These are phyloP conservation scores for Naegleria lovaniensis DNA, from an alignment of 208 protist species.

Conservation along the genomic window DNA sequence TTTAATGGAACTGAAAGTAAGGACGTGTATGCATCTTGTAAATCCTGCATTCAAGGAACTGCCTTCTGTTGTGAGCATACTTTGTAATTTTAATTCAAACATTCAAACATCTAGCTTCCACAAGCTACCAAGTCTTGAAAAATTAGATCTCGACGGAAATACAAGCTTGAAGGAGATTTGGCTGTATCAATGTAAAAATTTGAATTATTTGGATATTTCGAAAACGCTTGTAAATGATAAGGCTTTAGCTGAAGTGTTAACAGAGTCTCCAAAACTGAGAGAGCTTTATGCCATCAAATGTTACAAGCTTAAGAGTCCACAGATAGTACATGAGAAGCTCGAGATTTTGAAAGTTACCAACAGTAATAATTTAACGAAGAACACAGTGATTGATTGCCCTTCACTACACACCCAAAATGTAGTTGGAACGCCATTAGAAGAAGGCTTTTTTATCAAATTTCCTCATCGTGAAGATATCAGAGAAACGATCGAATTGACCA, in stretches of 20 bases:
- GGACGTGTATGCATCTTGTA: neutral
- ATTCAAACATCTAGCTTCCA: neutral
- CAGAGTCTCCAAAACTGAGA: neutral
- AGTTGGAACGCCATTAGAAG: neutral
- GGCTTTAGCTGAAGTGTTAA: neutral
- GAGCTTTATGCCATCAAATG: neutral
- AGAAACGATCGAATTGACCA: neutral
- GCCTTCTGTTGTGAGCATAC: neutral
- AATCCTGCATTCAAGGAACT: neutral
- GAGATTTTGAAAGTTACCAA: neutral
- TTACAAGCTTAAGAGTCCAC: neutral
- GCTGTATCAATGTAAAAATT: neutral
- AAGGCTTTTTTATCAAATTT: neutral
- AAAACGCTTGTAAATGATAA: neutral
- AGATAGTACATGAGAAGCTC: neutral
- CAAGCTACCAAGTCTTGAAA: neutral
- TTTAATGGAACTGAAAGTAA: neutral
- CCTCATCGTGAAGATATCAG: neutral
- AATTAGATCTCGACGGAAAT: neutral
- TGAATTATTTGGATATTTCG: neutral
- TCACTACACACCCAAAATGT: neutral
- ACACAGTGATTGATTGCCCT: neutral
- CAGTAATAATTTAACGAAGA: neutral
- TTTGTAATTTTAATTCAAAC: neutral
- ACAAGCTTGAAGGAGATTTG: neutral